A percentile compares a stretch with the other conserved stretches of the same genome.
Conservation (phyloP, 2,329 filamentous ascomycete species). For the Periglandula ipomoeae region DNA sequence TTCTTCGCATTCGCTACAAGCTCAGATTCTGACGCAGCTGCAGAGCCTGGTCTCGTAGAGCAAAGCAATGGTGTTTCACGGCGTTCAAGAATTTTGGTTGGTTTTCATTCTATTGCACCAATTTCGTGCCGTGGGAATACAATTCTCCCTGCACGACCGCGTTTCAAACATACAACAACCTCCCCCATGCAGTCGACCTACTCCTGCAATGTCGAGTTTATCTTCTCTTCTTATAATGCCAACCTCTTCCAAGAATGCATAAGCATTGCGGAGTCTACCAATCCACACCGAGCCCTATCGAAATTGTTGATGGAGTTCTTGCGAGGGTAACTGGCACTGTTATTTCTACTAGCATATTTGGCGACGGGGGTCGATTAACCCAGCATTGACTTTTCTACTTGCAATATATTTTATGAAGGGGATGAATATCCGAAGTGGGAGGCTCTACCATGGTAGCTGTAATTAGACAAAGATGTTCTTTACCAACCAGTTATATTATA, state of each 20-base stretch:
- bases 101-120: not conserved
- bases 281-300: not conserved
- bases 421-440: constrained; percentile 9
- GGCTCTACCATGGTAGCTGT: constrained; percentile 17
- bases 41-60: not conserved
- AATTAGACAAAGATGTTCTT: constrained; percentile 24
- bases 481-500: constrained; percentile 17
- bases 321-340: constrained; percentile 6
- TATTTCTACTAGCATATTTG: constrained; percentile 26
- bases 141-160: not conserved
- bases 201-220: not conserved
- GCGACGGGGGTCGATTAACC: constrained; percentile 14
- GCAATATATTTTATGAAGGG: constrained; percentile 6
- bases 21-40: not conserved
- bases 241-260: not conserved
- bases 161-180: not conserved
- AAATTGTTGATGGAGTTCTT: not conserved
- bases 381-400: constrained; percentile 16
- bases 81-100: constrained; percentile 2
- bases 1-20: not conserved
- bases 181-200: not conserved
- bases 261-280: not conserved
- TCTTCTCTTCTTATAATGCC: not conserved
- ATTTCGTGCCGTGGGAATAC: not conserved
- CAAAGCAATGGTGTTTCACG: constrained; percentile 5